Base-by-base conservation (phyloP, 2,329 filamentous ascomycete genomes). In the Bimuria novae-zelandiae region DNA sequence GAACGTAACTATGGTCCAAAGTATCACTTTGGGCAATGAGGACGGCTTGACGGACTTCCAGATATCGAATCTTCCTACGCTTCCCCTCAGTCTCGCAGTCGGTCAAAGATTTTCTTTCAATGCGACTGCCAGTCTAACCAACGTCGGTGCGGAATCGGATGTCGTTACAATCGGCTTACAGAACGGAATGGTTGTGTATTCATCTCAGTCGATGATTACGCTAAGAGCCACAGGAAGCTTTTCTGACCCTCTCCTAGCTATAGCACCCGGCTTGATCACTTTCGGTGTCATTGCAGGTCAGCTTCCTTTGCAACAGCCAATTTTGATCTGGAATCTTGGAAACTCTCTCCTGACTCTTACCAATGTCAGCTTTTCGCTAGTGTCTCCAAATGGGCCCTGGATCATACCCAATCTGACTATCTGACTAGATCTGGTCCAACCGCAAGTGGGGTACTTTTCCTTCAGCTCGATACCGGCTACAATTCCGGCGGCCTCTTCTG, bases 171-270 rank as follows among this genome's bases (percentile, higher is more conserved):
- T 33, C 12, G n/a, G n/a, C 11, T n/a, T 33, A 33, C 83, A 0
- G 68, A 84, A 82, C 47, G 62, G 59, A 0, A 73, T 68, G 2
- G 67, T 68, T 0, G 79, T 80, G 2, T 85, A 79, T 57, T 78
- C 80, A 22, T 71, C 70, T 6, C 76, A 67, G 40, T 80, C 79
- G 0, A 75, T 78, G 1, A 70, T 83, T 27, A 73, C 76, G 0
- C 64, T 85, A 7, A 75, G 73, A 0, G 83, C 82, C 12, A 79
- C 76, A 0, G 81, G 80, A 0, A 68, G 77, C 35, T 84, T 81
- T 21, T 59, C 71, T 0, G 70, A 62, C 1, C 73, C 82, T 0
- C 64, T 84, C 2, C 64, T 85, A 1, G 66, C 72, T 0, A 63
- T 85, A 14, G 76, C 73, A 2, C 82, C 83, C 0, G 74, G 76